Base-by-base conservation (phyloP, 73 alveolate genomes). In the Paramecium biaurelia region DNA sequence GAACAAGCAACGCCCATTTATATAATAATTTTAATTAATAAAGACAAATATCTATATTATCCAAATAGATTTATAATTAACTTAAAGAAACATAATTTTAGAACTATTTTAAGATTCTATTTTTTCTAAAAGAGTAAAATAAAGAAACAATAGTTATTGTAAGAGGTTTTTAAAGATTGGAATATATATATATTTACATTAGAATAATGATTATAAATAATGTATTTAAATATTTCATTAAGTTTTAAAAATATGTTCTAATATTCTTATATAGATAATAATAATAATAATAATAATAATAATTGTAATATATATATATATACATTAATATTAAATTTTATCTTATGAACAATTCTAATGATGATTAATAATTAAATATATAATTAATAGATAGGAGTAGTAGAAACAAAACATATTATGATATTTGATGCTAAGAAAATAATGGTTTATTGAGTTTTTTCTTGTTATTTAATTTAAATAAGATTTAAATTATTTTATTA, bases 401-500 rank as follows among this genome's bases (percentile, higher is more conserved):
- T 38, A 2, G 14, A 10, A 47, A 8, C 1, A 8, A 47, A 47
- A 15, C 58, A 47, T 47, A 24, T 2, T 15, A 7, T 47, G 8
- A 11, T 47, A 15, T 12, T 47, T 47, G 58, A 10, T 47, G 58
- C 21, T 14, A 5, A 53, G 34, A 45, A 45, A 45, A 45, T 45
- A 45, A 45, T 45, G 58, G 58, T 45, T 53, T 53, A 53, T 15
- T 53, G 68, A 53, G 68, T 18, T 53, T 53, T 47, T 53, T 53
- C 34, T 15, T 15, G 68, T 53, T 18, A 53, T 53, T 53, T 53
- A 53, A 53, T 63, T 63, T 63, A 63, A 63, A 63, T 63, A 63
- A 63, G 84, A 63, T 63, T 63, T 63, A 63, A 63, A 63, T 63
- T 63, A 63, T 63, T 63, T 63, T 63, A 63, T 63, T 63, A 63